A percentile compares a stretch with the other conserved stretches of the same genome.
These are phyloP conservation scores for Vitis rotundifolia DNA, from an alignment of 164 flowering plant genomes.

Conservation along the genomic window DNA sequence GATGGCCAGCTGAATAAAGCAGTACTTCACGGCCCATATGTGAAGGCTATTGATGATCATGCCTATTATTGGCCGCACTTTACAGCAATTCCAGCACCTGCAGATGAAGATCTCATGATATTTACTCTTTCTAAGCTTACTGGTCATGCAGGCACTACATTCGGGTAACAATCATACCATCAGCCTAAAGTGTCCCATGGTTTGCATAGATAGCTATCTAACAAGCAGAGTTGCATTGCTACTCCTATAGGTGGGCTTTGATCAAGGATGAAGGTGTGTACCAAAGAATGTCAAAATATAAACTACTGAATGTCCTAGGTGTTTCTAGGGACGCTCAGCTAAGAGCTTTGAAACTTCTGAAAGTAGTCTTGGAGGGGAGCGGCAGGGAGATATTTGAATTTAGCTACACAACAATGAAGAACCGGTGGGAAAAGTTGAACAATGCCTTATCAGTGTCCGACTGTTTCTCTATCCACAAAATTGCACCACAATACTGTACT, in stretches of 20 bases:
- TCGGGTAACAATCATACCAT: constrained; percentile 47
- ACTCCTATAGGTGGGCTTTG: constrained; percentile 65
- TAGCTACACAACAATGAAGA: constrained; percentile 41
- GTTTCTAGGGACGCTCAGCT: constrained; percentile 63
- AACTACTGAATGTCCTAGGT: constrained; percentile 32
- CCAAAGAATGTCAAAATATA: constrained; percentile 32
- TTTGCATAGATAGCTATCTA: neutral
- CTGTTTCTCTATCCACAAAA: constrained; percentile 50
- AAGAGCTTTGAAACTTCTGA: constrained; percentile 57
- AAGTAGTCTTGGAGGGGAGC: constrained; percentile 31
- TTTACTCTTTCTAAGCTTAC: constrained; percentile 78
- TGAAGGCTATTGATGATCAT: constrained; percentile 48
- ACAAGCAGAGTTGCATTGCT: neutral
- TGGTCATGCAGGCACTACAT: constrained; percentile 77
- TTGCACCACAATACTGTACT: constrained; percentile 47
- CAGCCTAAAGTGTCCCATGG: neutral
- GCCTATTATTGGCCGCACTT: constrained; percentile 87
- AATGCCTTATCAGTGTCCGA: constrained; percentile 31
- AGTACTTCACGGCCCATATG: constrained; percentile 31
- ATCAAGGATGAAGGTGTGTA: constrained; percentile 57
- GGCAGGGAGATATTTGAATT: constrained; percentile 47
- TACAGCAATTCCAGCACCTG: constrained; percentile 59
- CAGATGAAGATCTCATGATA: constrained; percentile 63
- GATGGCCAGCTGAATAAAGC: constrained; percentile 51
- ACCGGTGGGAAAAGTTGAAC: constrained; percentile 51